Evolutionary conservation across 2,329 filamentous ascomycete species (phyloP).

Genomic region (Epichloe uncinata): DNA sequence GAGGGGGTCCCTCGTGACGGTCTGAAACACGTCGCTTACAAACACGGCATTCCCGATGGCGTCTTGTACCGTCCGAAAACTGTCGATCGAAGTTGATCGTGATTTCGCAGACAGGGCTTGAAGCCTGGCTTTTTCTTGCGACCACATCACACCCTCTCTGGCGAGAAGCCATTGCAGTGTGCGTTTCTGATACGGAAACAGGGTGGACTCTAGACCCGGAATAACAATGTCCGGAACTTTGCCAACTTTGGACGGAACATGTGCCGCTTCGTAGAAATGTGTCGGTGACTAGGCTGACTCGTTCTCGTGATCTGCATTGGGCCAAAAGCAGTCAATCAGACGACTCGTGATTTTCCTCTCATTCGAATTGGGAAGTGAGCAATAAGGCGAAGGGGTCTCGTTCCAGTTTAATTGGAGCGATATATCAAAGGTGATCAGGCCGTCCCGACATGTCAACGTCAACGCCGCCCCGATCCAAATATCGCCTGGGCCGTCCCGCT

Average conservation of each 20-base stretch:
- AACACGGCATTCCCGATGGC: slow-evolving; percentile 28
- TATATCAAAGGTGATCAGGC: slow-evolving; percentile 18
- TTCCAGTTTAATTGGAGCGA: slow-evolving; percentile 30
- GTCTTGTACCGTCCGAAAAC: slow-evolving; percentile 23
- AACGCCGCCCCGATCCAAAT: slow-evolving; percentile 24
- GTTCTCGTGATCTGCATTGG: slow-evolving; percentile 2
- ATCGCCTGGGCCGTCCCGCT: slow-evolving; percentile 13
- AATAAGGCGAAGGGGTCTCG: slow-evolving; percentile 19
- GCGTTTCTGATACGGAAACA: slow-evolving; percentile 62
- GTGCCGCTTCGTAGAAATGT: slow-evolving; percentile 57
- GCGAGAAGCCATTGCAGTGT: slow-evolving; percentile 57
- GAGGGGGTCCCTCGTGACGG: slow-evolving; percentile 36
- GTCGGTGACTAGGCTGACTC: slow-evolving; percentile 29
- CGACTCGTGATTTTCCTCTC: slow-evolving; percentile 21
- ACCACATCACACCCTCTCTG: slow-evolving; percentile 48
- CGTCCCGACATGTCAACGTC: slow-evolving; percentile 15
- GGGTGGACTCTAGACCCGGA: slow-evolving; percentile 30
- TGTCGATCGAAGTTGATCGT: slow-evolving; percentile 6
- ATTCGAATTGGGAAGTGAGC: slow-evolving; percentile 14
- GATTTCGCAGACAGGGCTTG: slow-evolving; percentile 7
- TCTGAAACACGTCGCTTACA: slow-evolving; percentile 50
- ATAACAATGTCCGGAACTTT: slow-evolving; percentile 26
- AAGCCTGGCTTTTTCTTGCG: slow-evolving; percentile 8
- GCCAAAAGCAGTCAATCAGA: slow-evolving; percentile 25
- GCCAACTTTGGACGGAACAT: slow-evolving; percentile 40